Evolutionary conservation across 176 grass and related monocot species (phyloP).

Genomic region (Carex myosuroides): DNA sequence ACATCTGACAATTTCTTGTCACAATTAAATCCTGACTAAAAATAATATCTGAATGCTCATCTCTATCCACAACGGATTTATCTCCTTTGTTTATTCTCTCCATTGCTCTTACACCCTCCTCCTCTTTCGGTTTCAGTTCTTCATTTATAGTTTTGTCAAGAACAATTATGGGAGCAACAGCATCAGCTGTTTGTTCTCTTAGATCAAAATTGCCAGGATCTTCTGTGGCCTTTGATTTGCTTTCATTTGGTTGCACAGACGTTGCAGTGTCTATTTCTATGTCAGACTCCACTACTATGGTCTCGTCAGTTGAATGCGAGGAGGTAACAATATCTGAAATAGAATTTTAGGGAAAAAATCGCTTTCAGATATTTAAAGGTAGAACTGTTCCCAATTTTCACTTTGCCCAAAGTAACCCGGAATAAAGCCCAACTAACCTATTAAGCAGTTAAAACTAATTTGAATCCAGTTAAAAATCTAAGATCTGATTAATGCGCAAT

Average conservation of each 20-base stretch:
- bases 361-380: not conserved
- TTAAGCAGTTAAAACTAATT: not conserved
- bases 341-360: not conserved
- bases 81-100: constrained; percentile 37
- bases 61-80: constrained; percentile 39
- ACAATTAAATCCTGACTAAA: constrained; percentile 68
- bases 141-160: constrained; percentile 18
- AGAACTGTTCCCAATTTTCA: not conserved
- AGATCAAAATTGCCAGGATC: constrained; percentile 23
- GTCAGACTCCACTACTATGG: constrained; percentile 80
- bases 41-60: constrained; percentile 71
- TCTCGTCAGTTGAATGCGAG: constrained; percentile 80
- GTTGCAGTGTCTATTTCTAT: constrained; percentile 76
- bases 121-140: constrained; percentile 23
- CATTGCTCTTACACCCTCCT: constrained; percentile 34
- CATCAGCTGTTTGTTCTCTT: constrained; percentile 23
- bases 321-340: constrained; percentile 66
- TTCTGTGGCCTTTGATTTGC: constrained; percentile 8
- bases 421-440: not conserved
- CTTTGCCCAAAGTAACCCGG: not conserved
- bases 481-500: not conserved
- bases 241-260: constrained; percentile 36
- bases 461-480: not conserved
- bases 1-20: constrained; percentile 25
- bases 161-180: constrained; percentile 5